These are phyloP conservation scores for Lipomyces yamanashiensis DNA, from an alignment of 805 yeast species.

Conservation along the genomic window DNA sequence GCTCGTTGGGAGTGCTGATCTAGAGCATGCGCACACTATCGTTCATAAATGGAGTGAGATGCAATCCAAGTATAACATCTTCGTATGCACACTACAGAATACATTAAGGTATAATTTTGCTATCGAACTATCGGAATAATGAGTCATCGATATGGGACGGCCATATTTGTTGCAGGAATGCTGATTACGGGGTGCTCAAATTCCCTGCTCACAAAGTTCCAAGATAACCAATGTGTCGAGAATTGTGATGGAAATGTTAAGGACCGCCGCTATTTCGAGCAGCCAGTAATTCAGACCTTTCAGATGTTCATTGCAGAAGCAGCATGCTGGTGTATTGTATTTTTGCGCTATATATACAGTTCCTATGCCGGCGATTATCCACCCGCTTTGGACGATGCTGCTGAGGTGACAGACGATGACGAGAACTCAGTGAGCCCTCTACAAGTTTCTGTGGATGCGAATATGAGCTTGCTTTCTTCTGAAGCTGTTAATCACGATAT, in stretches of 20 bases:
- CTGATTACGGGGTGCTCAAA: slow-evolving; percentile 72
- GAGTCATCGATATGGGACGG: slow-evolving; percentile 7
- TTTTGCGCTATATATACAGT: slow-evolving; percentile 9
- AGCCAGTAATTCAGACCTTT: slow-evolving; percentile 76
- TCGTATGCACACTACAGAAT: no score
- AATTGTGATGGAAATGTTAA: slow-evolving; percentile 56
- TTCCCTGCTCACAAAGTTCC: slow-evolving; percentile 72
- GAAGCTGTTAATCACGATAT: slow-evolving; percentile 1
- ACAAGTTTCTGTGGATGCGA: slow-evolving; percentile 15
- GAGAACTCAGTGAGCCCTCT: slow-evolving; percentile 5
- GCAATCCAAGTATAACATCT: no score
- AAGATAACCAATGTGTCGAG: slow-evolving; percentile 72
- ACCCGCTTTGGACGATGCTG: neutral
- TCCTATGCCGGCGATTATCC: neutral
- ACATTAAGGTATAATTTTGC: no score
- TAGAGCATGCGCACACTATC: no score
- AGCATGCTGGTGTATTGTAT: slow-evolving; percentile 51
- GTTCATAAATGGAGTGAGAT: no score
- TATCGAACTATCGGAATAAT: no score
- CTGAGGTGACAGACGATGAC: slow-evolving; percentile 3
- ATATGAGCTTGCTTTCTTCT: slow-evolving; percentile 14
- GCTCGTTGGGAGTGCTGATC: no score
- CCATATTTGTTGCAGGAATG: slow-evolving; percentile 54
- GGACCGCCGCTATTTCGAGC: slow-evolving; percentile 61
- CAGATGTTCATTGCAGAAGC: slow-evolving; percentile 83